These are phyloP conservation scores for Mycena metata DNA, from an alignment of 768 basidiomycete species.

Conservation along the genomic window DNA sequence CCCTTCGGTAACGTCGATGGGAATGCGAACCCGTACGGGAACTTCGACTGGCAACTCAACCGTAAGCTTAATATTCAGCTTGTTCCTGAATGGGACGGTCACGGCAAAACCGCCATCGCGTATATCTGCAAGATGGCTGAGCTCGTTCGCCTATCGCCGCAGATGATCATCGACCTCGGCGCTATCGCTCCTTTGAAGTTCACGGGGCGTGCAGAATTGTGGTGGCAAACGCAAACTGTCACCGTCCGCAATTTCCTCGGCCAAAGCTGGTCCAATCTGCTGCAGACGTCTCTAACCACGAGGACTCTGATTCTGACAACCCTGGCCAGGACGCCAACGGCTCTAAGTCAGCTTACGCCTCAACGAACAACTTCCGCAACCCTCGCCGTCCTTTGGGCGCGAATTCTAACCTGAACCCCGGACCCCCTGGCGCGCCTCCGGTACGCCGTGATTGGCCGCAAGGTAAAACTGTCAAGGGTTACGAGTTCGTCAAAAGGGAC, in stretches of 20 bases:
- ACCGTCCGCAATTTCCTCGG: no score
- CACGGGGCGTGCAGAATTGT: not conserved
- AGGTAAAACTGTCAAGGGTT: slow-evolving; percentile 21
- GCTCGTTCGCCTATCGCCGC: slow-evolving; percentile 3
- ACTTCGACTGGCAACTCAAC: slow-evolving; percentile 11
- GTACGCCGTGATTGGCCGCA: slow-evolving; percentile 15
- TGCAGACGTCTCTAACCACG: no score
- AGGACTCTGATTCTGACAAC: no score
- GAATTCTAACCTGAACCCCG: no score
- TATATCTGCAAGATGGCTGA: slow-evolving; percentile 19
- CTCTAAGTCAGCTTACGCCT: no score
- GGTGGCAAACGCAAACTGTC: slow-evolving; percentile 5
- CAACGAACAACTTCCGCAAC: no score
- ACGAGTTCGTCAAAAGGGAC: slow-evolving; percentile 10
- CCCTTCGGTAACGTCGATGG: no score
- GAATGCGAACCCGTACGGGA: no score
- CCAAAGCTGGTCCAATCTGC: not conserved
- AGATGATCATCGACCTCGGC: slow-evolving; percentile 21
- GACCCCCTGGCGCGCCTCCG: no score
- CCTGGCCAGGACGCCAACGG: no score
- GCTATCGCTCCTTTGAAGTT: slow-evolving; percentile 16
- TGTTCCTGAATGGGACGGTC: slow-evolving; percentile 20
- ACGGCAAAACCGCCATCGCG: not conserved
- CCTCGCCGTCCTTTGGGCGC: no score
- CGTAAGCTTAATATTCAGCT: not conserved